Conservation (phyloP, 495 filamentous ascomycete genomes). For the Neurospora sp. region DNA sequence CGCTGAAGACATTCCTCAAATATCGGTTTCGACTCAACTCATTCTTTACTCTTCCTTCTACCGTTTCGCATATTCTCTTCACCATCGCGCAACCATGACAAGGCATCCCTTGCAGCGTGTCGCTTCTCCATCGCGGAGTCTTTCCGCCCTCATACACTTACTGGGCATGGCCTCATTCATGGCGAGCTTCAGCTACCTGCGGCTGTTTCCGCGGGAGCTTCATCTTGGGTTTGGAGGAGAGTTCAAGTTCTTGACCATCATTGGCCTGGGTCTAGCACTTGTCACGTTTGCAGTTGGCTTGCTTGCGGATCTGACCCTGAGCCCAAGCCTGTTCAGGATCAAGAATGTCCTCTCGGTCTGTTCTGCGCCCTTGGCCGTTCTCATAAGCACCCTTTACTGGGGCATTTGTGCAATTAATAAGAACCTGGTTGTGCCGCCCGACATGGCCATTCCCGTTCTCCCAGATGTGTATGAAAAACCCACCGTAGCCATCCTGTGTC, state of each 20-base stretch:
- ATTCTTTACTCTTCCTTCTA: not conserved
- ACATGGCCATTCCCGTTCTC: conserved; percentile 31
- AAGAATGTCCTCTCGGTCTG: conserved; percentile 69
- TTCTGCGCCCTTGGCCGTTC: conserved; percentile 66
- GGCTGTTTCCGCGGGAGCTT: conserved; percentile 33
- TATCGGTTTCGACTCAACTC: not conserved
- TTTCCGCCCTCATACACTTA: conserved; percentile 64
- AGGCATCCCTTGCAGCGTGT: conserved; percentile 64
- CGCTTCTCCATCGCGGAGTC: conserved; percentile 54
- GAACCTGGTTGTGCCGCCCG: conserved; percentile 37
- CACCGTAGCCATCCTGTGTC: not conserved
- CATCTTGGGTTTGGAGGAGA: conserved; percentile 72
- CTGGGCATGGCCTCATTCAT: conserved; percentile 58
- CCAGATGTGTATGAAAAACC: conserved; percentile 43
- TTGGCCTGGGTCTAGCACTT: conserved; percentile 61
- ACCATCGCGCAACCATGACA: conserved; percentile 7
- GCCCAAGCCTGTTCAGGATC: conserved; percentile 50
- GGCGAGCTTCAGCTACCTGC: conserved; percentile 53
- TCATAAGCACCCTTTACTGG: conserved; percentile 86
- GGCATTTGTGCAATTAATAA: conserved; percentile 58
- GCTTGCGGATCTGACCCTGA: conserved; percentile 66
- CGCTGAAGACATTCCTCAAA: not conserved
- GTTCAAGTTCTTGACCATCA: conserved; percentile 76
- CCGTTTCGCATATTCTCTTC: not conserved
- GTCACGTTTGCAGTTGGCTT: conserved; percentile 59